Evolutionary conservation across 345 rosid species (phyloP).

Genomic region (Crucihimalaya himalaica): DNA sequence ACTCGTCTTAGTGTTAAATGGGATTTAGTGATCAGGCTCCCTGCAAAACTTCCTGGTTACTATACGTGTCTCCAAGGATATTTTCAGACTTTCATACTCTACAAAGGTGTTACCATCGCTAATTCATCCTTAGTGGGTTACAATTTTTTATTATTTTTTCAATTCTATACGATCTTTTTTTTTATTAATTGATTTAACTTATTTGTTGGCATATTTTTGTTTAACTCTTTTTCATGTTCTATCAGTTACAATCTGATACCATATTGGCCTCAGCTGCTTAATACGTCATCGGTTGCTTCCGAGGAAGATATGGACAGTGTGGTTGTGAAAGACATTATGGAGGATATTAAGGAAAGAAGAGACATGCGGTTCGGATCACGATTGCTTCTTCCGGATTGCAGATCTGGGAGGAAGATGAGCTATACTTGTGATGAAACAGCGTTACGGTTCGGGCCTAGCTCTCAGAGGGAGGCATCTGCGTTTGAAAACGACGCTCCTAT

Average conservation of each 20-base stretch:
- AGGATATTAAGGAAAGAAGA: background rate
- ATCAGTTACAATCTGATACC: background rate
- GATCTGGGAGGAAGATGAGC: constrained; percentile 1
- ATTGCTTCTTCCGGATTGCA: background rate
- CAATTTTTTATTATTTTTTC: background rate
- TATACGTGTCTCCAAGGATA: background rate
- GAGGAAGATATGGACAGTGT: constrained; percentile 1
- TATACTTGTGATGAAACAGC: background rate
- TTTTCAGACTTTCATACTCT: background rate
- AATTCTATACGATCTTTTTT: background rate
- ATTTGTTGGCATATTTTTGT: background rate
- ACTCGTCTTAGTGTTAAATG: background rate
- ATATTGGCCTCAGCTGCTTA: background rate
- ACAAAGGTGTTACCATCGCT: constrained; percentile 6
- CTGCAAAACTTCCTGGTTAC: background rate
- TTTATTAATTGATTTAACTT: background rate
- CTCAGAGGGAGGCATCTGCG: background rate
- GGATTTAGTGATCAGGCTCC: background rate
- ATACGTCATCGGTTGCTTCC: background rate
- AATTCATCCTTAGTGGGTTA: background rate
- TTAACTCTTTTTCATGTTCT: background rate
- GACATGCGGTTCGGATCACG: background rate
- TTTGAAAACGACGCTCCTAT: background rate
- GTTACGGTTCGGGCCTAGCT: background rate
- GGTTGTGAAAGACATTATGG: background rate